Evolutionary conservation across 768 basidiomycete species (phyloP).

Genomic region (Rhizopogon vulgaris): DNA sequence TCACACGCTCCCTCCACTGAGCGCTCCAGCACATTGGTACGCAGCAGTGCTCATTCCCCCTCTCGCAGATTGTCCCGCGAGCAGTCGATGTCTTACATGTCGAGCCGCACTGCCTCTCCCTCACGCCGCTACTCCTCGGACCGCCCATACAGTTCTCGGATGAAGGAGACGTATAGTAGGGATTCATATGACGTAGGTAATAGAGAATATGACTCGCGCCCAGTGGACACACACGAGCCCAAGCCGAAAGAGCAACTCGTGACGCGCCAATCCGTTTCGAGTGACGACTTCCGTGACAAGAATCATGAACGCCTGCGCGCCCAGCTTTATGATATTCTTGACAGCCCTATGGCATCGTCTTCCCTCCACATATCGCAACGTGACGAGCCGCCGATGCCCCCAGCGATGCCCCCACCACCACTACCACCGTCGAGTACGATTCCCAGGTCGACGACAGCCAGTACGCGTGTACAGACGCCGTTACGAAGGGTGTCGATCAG

Average conservation of each 20-base stretch:
- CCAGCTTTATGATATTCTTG: slow-evolving; percentile 43
- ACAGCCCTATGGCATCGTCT: slow-evolving; percentile 34
- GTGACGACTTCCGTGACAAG: slow-evolving; percentile 20
- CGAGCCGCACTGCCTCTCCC: slow-evolving; percentile 23
- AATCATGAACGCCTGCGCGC: slow-evolving; percentile 22
- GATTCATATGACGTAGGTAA: slow-evolving; percentile 11
- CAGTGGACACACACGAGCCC: slow-evolving; percentile 14
- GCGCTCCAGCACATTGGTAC: slow-evolving; percentile 21
- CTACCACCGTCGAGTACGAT: slow-evolving; percentile 9
- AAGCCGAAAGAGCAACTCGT: slow-evolving; percentile 22
- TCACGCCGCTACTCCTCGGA: slow-evolving; percentile 19
- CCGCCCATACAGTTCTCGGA: slow-evolving; percentile 17
- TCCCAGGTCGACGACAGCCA: slow-evolving; percentile 17
- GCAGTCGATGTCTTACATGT: slow-evolving; percentile 21
- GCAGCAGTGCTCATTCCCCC: slow-evolving; percentile 18
- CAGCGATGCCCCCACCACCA: slow-evolving; percentile 12
- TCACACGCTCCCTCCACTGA: slow-evolving; percentile 19
- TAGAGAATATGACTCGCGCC: slow-evolving; percentile 20
- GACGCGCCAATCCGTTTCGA: slow-evolving; percentile 13
- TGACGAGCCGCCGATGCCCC: slow-evolving; percentile 20
- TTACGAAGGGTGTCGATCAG: background rate
- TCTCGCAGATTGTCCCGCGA: slow-evolving; percentile 7
- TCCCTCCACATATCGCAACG: slow-evolving; percentile 35
- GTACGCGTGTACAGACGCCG: slow-evolving; percentile 1
- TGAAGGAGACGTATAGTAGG: slow-evolving; percentile 16